phyloP scores from a whole-genome alignment of 192 early-diverging fungal genomes.

The Backusella luteola region DNA sequence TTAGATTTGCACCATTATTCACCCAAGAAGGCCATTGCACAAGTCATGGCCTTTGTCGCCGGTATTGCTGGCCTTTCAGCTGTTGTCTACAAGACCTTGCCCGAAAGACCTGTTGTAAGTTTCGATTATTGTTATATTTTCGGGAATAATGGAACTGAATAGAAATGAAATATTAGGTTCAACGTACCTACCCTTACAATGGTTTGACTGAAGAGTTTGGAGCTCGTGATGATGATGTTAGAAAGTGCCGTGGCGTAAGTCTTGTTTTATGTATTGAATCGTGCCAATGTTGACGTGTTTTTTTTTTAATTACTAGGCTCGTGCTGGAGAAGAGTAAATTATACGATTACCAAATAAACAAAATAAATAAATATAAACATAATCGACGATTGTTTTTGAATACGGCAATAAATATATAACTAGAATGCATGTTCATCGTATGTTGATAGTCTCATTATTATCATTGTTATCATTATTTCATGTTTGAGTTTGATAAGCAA shows the following conservation, averaged over 20 bases:
- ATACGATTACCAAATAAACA: not conserved
- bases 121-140: not conserved
- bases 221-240: slow-evolving; percentile 38
- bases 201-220: slow-evolving; percentile 69
- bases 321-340: not conserved
- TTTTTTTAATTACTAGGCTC: not conserved
- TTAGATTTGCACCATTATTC: slow-evolving; percentile 58
- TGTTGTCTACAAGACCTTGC: slow-evolving; percentile 47
- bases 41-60: slow-evolving; percentile 52
- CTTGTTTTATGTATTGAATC: not conserved
- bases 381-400: not conserved
- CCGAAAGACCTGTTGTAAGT: slow-evolving; percentile 58
- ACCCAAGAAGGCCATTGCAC: slow-evolving; percentile 50
- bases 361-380: not conserved
- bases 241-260: slow-evolving; percentile 33
- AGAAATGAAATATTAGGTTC: slow-evolving; percentile 17
- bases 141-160: not conserved
- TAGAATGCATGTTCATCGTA: no score
- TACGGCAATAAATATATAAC: no score
- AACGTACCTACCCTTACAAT: slow-evolving; percentile 61
- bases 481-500: no score
- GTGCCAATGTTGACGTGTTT: not conserved
- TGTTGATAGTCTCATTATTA: not conserved
- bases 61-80: slow-evolving; percentile 53
- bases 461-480: not conserved